phyloP scores from a whole-genome alignment of 306 rosid species.

The Trichosanthes cucumerina region DNA sequence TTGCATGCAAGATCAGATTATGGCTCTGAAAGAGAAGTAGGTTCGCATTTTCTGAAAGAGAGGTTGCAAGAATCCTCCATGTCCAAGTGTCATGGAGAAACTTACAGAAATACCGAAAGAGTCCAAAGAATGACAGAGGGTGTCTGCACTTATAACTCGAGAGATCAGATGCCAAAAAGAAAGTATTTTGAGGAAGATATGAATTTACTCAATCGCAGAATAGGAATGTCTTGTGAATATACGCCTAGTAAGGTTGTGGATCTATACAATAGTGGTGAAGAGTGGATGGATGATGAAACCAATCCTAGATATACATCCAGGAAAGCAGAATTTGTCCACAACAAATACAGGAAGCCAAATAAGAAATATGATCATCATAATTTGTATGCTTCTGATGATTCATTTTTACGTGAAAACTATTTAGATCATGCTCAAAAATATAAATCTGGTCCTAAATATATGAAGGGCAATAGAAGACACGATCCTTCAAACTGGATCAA shows the following conservation, averaged over 20 bases:
- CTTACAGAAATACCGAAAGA: conserved; percentile 31
- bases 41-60: conserved; percentile 39
- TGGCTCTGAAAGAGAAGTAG: conserved; percentile 45
- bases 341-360: conserved; percentile 34
- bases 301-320: conserved; percentile 27
- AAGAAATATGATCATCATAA: conserved; percentile 24
- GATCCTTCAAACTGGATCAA: conserved; percentile 48
- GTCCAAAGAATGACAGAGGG: conserved; percentile 34
- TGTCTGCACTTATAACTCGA: conserved; percentile 31
- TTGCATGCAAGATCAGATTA: conserved; percentile 41
- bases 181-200: conserved; percentile 38
- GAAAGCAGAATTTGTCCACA: conserved; percentile 33
- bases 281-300: conserved; percentile 52
- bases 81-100: conserved; percentile 37
- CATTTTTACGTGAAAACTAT: conserved; percentile 35
- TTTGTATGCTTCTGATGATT: conserved; percentile 41
- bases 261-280: conserved; percentile 37
- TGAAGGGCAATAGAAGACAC: conserved; percentile 37
- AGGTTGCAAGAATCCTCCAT: conserved; percentile 37
- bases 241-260: conserved; percentile 39
- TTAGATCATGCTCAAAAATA: conserved; percentile 22
- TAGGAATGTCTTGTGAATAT: conserved; percentile 36
- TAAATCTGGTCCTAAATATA: conserved; percentile 39
- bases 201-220: conserved; percentile 30
- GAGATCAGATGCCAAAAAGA: conserved; percentile 45